Percentiles rank a stretch among this genome's conserved stretches.
phyloP scores from a whole-genome alignment of 2,329 filamentous ascomycete species.

The Daldinia sp. region DNA sequence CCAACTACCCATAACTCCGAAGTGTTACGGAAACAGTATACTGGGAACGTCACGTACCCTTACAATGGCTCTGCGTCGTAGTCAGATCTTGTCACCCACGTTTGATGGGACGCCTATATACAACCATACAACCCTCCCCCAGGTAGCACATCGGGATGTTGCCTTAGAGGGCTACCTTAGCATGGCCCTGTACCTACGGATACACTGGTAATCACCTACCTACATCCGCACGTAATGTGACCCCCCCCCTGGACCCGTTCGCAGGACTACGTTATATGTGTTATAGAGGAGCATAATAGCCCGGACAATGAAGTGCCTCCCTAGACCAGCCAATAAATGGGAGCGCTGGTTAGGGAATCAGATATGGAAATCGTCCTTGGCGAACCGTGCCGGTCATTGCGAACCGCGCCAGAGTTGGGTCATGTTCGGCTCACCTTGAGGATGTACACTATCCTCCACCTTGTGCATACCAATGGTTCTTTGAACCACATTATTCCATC shows the following conservation, averaged over 20 bases:
- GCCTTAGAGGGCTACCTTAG: slow-evolving; percentile 28
- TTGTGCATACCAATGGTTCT: slow-evolving; percentile 30
- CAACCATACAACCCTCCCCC: slow-evolving; percentile 21
- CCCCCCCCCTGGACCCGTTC: slow-evolving; percentile 38
- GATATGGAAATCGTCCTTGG: slow-evolving; percentile 37
- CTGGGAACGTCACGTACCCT: slow-evolving; percentile 27
- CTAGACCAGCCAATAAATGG: slow-evolving; percentile 32
- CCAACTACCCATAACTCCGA: slow-evolving; percentile 35
- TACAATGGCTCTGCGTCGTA: slow-evolving; percentile 27
- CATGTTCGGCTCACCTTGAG: slow-evolving; percentile 35
- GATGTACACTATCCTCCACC: slow-evolving; percentile 20
- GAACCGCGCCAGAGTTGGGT: slow-evolving; percentile 37
- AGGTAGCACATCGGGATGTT: slow-evolving; percentile 41
- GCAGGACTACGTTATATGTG: slow-evolving; percentile 33
- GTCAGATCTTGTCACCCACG: slow-evolving; percentile 41
- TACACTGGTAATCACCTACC: slow-evolving; percentile 22
- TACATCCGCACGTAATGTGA: slow-evolving; percentile 37
- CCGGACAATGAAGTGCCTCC: slow-evolving; percentile 28
- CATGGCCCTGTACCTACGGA: slow-evolving; percentile 27
- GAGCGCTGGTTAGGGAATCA: slow-evolving; percentile 30
- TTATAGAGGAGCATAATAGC: slow-evolving; percentile 29
- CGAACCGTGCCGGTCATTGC: slow-evolving; percentile 37
- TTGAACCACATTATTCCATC: slow-evolving; percentile 27
- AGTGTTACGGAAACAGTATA: slow-evolving; percentile 33
- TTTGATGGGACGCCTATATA: slow-evolving; percentile 29